A percentile compares a stretch with the other conserved stretches of the same genome.
Evolutionary conservation across 2,329 filamentous ascomycete species (phyloP).

Genomic region (Claviceps spartinae): DNA sequence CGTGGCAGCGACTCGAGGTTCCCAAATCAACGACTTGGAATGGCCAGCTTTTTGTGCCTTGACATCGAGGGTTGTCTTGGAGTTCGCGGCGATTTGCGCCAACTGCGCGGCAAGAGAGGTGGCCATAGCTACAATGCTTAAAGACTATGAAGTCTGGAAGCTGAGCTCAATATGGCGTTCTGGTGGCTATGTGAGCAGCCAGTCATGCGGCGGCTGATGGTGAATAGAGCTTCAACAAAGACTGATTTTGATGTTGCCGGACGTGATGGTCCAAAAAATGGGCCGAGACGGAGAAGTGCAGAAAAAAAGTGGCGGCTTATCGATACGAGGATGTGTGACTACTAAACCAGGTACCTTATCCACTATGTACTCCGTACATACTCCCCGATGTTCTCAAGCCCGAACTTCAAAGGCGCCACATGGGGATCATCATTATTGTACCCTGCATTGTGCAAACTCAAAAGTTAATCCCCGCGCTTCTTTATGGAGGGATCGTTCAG

Average conservation of each 20-base stretch:
- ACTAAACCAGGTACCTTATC: no score
- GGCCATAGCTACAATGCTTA: constrained; percentile 42
- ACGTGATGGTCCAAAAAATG: constrained; percentile 1
- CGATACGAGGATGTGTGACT: background rate
- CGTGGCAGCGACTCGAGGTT: constrained; percentile 65
- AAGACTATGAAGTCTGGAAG: constrained; percentile 6
- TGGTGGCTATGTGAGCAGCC: background rate
- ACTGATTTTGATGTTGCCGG: background rate
- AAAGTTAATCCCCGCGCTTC: background rate
- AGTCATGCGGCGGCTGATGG: background rate
- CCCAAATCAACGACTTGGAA: constrained; percentile 90
- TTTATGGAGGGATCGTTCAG: background rate
- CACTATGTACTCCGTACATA: background rate
- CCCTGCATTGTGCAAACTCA: no score
- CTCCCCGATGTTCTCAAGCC: no score
- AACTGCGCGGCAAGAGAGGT: constrained; percentile 87
- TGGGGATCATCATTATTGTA: no score
- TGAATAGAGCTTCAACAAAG: background rate
- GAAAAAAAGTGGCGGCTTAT: constrained; percentile 1
- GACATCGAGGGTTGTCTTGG: constrained; percentile 79
- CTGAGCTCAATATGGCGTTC: constrained; percentile 1
- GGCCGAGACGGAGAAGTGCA: constrained; percentile 10
- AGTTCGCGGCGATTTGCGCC: constrained; percentile 79
- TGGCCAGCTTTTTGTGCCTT: constrained; percentile 88
- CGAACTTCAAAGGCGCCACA: no score